Evolutionary conservation across 176 grass and related monocot genomes (phyloP).

Genomic region (Hsuehochloa calcarea): DNA sequence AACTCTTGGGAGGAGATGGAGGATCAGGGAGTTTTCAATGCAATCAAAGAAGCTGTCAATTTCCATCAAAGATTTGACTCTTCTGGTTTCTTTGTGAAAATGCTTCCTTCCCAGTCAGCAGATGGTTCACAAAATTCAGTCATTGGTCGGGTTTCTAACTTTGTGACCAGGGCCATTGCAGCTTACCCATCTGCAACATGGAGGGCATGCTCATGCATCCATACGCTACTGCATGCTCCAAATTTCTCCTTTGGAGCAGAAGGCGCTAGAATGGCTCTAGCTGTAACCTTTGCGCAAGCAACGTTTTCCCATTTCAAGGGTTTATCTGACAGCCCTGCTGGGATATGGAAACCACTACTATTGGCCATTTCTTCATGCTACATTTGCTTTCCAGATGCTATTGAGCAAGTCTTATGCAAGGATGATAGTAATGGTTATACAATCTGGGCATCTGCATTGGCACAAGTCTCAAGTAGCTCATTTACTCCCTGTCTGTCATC

Average conservation of each 20-base stretch:
- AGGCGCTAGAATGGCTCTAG: constrained; percentile 46
- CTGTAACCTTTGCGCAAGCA: constrained; percentile 45
- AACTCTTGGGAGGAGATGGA: constrained; percentile 89
- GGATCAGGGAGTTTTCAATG: constrained; percentile 72
- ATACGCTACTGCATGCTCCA: constrained; percentile 64
- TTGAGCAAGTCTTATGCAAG: constrained; percentile 51
- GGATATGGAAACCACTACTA: constrained; percentile 65
- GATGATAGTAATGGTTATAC: constrained; percentile 49
- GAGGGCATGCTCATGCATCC: constrained; percentile 80
- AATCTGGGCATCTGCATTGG: constrained; percentile 57
- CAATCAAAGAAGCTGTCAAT: constrained; percentile 71
- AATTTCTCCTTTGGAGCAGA: constrained; percentile 43
- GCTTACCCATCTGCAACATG: constrained; percentile 78
- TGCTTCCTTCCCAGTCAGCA: constrained; percentile 38
- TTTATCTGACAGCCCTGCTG: constrained; percentile 52
- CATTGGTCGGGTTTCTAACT: constrained; percentile 60
- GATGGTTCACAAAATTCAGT: constrained; percentile 48
- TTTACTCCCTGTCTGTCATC: constrained; percentile 62
- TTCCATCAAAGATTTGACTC: constrained; percentile 62
- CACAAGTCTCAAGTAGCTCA: constrained; percentile 56
- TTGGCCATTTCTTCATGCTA: constrained; percentile 78
- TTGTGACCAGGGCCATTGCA: constrained; percentile 61
- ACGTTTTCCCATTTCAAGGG: constrained; percentile 58
- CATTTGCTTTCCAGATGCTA: constrained; percentile 67
- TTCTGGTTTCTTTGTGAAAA: constrained; percentile 48